A percentile compares a stretch with the other conserved stretches of the same genome.
Conservation (phyloP, 768 basidiomycete species). For the Phaeolepiota aurea region DNA sequence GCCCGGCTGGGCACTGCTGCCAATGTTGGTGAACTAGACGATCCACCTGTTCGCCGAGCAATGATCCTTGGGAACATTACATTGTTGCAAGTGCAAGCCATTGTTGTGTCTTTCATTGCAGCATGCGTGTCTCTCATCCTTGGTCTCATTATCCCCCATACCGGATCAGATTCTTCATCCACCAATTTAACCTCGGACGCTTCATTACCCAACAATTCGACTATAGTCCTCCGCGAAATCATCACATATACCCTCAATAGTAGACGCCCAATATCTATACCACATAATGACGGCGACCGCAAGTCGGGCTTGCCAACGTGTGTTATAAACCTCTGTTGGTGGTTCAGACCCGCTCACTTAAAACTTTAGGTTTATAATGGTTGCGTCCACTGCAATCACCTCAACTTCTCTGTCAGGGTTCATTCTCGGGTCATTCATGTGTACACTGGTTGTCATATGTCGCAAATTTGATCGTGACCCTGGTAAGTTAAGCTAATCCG, state of each 20-base stretch:
- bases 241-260: constrained; percentile 11
- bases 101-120: constrained; percentile 82
- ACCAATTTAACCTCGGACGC: constrained; percentile 7
- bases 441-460: constrained; percentile 70
- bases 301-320: constrained; percentile 29
- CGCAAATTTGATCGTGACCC: constrained; percentile 74
- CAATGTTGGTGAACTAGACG: constrained; percentile 88
- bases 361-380: constrained; percentile 56
- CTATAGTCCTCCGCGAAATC: constrained; percentile 9
- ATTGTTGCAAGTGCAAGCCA: constrained; percentile 89
- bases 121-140: constrained; percentile 71
- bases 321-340: constrained; percentile 7
- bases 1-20: constrained; percentile 92
- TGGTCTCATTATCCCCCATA: constrained; percentile 50
- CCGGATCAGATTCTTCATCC: constrained; percentile 15
- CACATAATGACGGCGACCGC: constrained; percentile 12
- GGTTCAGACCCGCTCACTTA: constrained; percentile 1
- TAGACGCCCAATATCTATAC: constrained; percentile 16
- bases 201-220: constrained; percentile 8
- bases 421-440: constrained; percentile 91
- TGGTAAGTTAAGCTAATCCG: constrained; percentile 33
- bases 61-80: constrained; percentile 79
- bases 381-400: constrained; percentile 72
- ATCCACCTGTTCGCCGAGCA: constrained; percentile 45
- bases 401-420: constrained; percentile 72